phyloP scores from a whole-genome alignment of 1,284 basidiomycete species.

The Stygiomarasmius scandens region DNA sequence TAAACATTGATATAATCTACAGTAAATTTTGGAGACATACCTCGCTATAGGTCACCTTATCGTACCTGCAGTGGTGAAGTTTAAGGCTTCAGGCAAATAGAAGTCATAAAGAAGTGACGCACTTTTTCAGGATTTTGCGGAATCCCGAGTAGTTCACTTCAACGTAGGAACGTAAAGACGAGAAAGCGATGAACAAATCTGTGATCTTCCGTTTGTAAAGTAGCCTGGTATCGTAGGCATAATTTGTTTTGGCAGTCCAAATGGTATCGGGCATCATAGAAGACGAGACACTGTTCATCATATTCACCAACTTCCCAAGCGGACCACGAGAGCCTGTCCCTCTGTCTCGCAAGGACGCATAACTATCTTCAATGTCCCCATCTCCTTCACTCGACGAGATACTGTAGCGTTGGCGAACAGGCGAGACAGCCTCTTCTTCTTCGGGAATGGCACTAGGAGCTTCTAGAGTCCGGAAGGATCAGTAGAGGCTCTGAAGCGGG shows the following conservation, averaged over 20 bases:
- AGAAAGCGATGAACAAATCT: slow-evolving; percentile 81
- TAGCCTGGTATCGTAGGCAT: slow-evolving; percentile 87
- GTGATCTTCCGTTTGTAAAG: slow-evolving; percentile 93
- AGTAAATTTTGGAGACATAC: slow-evolving; percentile 35
- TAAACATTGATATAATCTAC: neutral
- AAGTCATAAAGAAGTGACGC: slow-evolving; percentile 27
- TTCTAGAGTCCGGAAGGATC: neutral
- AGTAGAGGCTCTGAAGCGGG: neutral
- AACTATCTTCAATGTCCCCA: slow-evolving; percentile 44
- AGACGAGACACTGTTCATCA: slow-evolving; percentile 53
- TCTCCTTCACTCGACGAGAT: slow-evolving; percentile 55
- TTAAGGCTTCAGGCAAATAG: slow-evolving; percentile 9
- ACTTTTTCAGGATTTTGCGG: slow-evolving; percentile 97
- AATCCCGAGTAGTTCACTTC: slow-evolving; percentile 95
- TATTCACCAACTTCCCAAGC: slow-evolving; percentile 47
- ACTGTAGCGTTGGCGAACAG: slow-evolving; percentile 44
- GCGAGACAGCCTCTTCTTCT: neutral
- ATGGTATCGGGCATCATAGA: slow-evolving; percentile 47
- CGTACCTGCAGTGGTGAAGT: slow-evolving; percentile 65
- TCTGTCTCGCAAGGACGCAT: slow-evolving; percentile 31
- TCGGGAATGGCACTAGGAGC: neutral
- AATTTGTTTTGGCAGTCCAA: slow-evolving; percentile 85
- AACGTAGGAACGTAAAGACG: slow-evolving; percentile 90
- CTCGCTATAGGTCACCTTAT: slow-evolving; percentile 89
- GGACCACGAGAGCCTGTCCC: slow-evolving; percentile 25